phyloP scores from a whole-genome alignment of 495 filamentous ascomycete genomes.

The Xylaria longipes region DNA sequence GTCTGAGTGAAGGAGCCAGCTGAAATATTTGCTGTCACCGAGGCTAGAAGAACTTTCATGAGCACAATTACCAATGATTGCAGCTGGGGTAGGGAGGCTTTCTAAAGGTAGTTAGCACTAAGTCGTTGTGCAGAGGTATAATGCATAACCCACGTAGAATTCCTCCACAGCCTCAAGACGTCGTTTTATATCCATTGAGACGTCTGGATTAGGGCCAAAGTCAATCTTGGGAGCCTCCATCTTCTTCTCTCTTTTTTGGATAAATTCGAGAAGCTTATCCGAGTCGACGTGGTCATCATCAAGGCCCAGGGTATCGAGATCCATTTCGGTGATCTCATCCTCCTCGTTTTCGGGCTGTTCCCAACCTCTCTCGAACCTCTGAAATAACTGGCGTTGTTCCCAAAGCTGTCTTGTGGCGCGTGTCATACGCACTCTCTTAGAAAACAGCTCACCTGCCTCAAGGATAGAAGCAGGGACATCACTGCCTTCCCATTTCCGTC shows the following conservation, averaged over 20 bases:
- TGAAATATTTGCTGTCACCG: slow-evolving; percentile 68
- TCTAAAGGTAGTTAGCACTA: slow-evolving; percentile 52
- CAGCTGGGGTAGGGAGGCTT: slow-evolving; percentile 76
- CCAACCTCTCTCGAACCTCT: slow-evolving; percentile 92
- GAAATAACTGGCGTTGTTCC: slow-evolving; percentile 89
- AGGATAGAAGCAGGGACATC: slow-evolving; percentile 92
- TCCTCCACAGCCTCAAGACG: slow-evolving; percentile 76
- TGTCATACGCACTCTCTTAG: slow-evolving; percentile 85
- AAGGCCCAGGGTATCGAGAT: slow-evolving; percentile 56
- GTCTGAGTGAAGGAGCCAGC: slow-evolving; percentile 47
- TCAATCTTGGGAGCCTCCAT: slow-evolving; percentile 45
- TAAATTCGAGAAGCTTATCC: slow-evolving; percentile 40
- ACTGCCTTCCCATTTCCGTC: slow-evolving; percentile 84
- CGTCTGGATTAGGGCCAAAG: slow-evolving; percentile 59
- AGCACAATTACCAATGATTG: slow-evolving; percentile 95
- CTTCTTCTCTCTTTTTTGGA: slow-evolving; percentile 42
- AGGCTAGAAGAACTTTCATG: slow-evolving; percentile 81
- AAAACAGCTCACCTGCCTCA: slow-evolving; percentile 93
- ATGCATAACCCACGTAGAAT: slow-evolving; percentile 75
- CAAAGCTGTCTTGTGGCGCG: slow-evolving; percentile 91
- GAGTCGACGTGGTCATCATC: slow-evolving; percentile 50
- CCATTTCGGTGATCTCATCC: slow-evolving; percentile 58
- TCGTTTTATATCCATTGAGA: slow-evolving; percentile 62
- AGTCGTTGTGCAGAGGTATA: slow-evolving; percentile 5
- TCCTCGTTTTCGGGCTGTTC: slow-evolving; percentile 50